Evolutionary conservation across 192 early-diverging fungal genomes (phyloP).

Genomic region (Coemansia sp.): DNA sequence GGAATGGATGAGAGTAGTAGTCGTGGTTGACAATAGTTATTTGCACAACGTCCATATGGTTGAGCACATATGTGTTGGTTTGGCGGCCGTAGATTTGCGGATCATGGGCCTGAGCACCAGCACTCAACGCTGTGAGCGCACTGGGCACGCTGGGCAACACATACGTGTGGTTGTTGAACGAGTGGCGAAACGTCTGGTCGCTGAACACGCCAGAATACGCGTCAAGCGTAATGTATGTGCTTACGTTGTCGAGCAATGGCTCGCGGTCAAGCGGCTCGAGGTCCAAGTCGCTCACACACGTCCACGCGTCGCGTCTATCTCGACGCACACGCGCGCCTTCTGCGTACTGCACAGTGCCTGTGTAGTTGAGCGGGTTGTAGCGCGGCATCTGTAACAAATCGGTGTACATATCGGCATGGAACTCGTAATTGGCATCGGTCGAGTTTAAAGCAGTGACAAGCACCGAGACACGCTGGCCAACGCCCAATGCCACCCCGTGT

Average conservation of each 20-base stretch:
- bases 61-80: slow-evolving; percentile 61
- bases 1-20: slow-evolving; percentile 73
- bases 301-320: slow-evolving; percentile 22
- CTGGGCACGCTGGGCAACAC: slow-evolving; percentile 62
- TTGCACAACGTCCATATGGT: slow-evolving; percentile 65
- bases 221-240: slow-evolving; percentile 48
- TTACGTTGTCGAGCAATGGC: slow-evolving; percentile 37
- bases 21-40: slow-evolving; percentile 74
- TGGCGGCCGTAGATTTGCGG: slow-evolving; percentile 62
- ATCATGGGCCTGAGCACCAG: slow-evolving; percentile 53
- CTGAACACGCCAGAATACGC: slow-evolving; percentile 61
- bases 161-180: slow-evolving; percentile 76
- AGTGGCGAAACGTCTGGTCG: slow-evolving; percentile 75
- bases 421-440: slow-evolving; percentile 60
- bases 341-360: slow-evolving; percentile 60
- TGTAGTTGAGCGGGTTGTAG: slow-evolving; percentile 59
- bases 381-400: slow-evolving; percentile 64
- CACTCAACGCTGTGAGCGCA: slow-evolving; percentile 61
- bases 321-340: slow-evolving; percentile 10
- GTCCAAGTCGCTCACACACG: slow-evolving; percentile 55
- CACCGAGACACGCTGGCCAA: slow-evolving; percentile 76
- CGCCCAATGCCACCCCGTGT: slow-evolving; percentile 57
- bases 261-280: slow-evolving; percentile 58
- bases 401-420: slow-evolving; percentile 73
- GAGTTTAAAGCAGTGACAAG: slow-evolving; percentile 68